phyloP scores from a whole-genome alignment of 2,329 filamentous ascomycete species.

The Hymenoscyphus salicellus region DNA sequence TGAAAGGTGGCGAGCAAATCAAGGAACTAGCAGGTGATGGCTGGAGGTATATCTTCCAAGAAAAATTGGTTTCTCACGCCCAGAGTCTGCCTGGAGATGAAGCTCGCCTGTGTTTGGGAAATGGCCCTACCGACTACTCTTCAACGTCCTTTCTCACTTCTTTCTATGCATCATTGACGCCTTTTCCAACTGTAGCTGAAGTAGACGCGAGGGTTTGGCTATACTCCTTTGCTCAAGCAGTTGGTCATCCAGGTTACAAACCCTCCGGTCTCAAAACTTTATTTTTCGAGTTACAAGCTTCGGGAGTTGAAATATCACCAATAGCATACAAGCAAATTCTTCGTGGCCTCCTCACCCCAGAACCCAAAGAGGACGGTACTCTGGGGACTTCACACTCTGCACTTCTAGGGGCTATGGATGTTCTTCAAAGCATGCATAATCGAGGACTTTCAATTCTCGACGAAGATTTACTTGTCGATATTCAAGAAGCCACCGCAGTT shows the following conservation, averaged over 20 bases:
- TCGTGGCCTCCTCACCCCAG: slow-evolving; percentile 36
- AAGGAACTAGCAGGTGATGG: slow-evolving; percentile 19
- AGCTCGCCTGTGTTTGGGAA: slow-evolving; percentile 38
- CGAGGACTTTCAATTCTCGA: slow-evolving; percentile 42
- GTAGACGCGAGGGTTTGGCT: slow-evolving; percentile 39
- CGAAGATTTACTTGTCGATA: slow-evolving; percentile 30
- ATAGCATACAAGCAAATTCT: slow-evolving; percentile 38
- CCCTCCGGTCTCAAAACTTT: slow-evolving; percentile 35
- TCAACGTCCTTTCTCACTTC: slow-evolving; percentile 44
- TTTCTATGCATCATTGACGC: slow-evolving; percentile 38
- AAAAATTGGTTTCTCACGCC: slow-evolving; percentile 28
- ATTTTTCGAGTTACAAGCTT: slow-evolving; percentile 37
- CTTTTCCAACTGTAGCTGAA: slow-evolving; percentile 32
- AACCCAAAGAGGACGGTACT: slow-evolving; percentile 28
- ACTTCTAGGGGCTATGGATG: slow-evolving; percentile 38
- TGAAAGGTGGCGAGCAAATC: slow-evolving; percentile 12
- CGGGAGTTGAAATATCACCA: slow-evolving; percentile 38
- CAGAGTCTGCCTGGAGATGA: slow-evolving; percentile 34
- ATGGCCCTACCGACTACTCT: slow-evolving; percentile 36
- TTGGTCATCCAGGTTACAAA: slow-evolving; percentile 41
- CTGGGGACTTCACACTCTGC: slow-evolving; percentile 8
- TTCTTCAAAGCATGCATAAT: slow-evolving; percentile 43
- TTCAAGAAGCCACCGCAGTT: slow-evolving; percentile 27
- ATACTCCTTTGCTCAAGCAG: slow-evolving; percentile 37
- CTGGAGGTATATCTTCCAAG: slow-evolving; percentile 25